These are phyloP conservation scores for Xerocomus spinulosus DNA, from an alignment of 768 basidiomycete genomes.

Conservation along the genomic window DNA sequence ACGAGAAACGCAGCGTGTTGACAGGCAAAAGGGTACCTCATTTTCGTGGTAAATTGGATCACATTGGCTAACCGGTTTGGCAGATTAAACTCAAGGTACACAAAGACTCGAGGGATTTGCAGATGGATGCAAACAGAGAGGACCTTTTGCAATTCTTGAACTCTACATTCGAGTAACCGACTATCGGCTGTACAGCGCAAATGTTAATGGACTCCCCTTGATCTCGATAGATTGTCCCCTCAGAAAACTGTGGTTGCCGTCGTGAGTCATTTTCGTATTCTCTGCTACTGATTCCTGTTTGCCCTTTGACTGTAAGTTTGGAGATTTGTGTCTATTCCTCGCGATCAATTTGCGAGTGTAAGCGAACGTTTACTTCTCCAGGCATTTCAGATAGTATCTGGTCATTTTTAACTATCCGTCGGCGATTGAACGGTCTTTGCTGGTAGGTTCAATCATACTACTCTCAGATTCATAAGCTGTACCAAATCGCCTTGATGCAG, in stretches of 20 bases:
- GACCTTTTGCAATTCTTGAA: conserved; percentile 54
- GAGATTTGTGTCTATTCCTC: too few relatives aligned
- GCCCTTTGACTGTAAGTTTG: too few relatives aligned
- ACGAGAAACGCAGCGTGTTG: conserved; percentile 50
- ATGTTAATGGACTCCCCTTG: not conserved
- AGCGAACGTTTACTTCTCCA: too few relatives aligned
- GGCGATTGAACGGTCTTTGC: too few relatives aligned
- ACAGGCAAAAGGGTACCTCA: conserved; percentile 55
- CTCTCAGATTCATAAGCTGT: not conserved
- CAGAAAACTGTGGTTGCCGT: too few relatives aligned
- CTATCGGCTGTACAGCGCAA: not conserved
- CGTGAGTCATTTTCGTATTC: too few relatives aligned
- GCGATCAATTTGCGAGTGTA: too few relatives aligned
- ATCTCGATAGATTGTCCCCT: too few relatives aligned
- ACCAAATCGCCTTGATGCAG: not conserved
- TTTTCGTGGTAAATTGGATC: not conserved
- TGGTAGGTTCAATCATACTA: not conserved
- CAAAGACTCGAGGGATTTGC: conserved; percentile 52
- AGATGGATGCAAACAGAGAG: conserved; percentile 52
- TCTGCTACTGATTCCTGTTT: not conserved
- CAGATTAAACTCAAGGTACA: conserved; percentile 64
- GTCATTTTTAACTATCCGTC: too few relatives aligned
- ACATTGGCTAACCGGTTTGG: not conserved
- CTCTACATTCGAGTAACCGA: conserved; percentile 37
- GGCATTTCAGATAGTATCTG: too few relatives aligned